Evolutionary conservation across 2,329 filamentous ascomycete genomes (phyloP).

Genomic region (Intubia oerlemansii): DNA sequence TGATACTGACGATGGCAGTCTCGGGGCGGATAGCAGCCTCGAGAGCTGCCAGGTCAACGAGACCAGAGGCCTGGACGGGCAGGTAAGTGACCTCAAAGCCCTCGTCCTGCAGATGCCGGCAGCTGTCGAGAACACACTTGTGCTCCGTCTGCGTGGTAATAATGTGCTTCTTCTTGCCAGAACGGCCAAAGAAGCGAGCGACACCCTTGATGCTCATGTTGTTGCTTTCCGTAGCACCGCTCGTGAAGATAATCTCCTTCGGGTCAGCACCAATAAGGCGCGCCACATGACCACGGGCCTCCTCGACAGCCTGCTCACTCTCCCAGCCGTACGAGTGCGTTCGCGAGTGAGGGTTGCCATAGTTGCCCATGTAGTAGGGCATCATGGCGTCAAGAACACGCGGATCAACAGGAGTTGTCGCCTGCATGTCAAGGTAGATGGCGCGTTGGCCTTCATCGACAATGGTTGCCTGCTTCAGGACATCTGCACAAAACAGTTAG

Average conservation of each 20-base stretch:
- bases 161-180: slow-evolving; percentile 95
- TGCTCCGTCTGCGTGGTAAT: slow-evolving; percentile 96
- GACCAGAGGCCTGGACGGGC: slow-evolving; percentile 69
- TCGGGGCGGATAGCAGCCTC: slow-evolving; percentile 80
- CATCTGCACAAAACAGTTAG: slow-evolving; percentile 28
- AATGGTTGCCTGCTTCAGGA: slow-evolving; percentile 77
- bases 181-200: slow-evolving; percentile 78
- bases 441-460: slow-evolving; percentile 86
- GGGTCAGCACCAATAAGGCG: slow-evolving; percentile 78
- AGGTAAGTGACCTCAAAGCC: slow-evolving; percentile 95
- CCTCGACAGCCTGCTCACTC: slow-evolving; percentile 81
- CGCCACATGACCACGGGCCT: slow-evolving; percentile 66
- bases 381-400: slow-evolving; percentile 93
- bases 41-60: slow-evolving; percentile 65
- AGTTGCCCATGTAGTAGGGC: slow-evolving; percentile 79
- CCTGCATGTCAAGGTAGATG: slow-evolving; percentile 97
- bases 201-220: slow-evolving; percentile 99
- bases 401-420: slow-evolving; percentile 86
- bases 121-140: slow-evolving; percentile 96
- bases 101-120: slow-evolving; percentile 88
- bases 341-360: slow-evolving; percentile 90
- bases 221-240: slow-evolving; percentile 93
- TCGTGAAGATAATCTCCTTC: slow-evolving; percentile 98
- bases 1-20: slow-evolving; percentile 83
- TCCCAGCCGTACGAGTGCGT: slow-evolving; percentile 99